Base-by-base conservation (phyloP, 345 rosid genomes). In the Eutrema japonicum region DNA sequence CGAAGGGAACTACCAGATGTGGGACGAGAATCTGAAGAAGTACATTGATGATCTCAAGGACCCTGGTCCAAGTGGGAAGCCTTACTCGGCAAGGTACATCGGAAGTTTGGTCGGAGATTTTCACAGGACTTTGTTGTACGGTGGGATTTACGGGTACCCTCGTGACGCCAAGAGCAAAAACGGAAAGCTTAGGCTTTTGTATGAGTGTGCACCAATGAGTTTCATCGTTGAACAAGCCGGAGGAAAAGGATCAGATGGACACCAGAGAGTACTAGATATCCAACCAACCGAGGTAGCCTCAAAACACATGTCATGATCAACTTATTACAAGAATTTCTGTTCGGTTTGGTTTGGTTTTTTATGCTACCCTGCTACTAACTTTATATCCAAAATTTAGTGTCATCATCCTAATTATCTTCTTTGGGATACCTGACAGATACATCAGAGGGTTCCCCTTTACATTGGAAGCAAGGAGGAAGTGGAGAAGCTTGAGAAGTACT, bases 181-280 rank as follows among this genome's bases (percentile, higher is more conserved):
- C 36, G 97, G 98, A 53, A 94, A 91, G 85, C 82, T 94, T 66
- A 91, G 97, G 83, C 86, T 94, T 40, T 74, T 91, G 82, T 91
- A 88, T 46, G 98, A 94, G 63, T 88, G 98, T 68, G 98, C 98
- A 63, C 98, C 98, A 0, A 94, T 91, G 98, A 94, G 98, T 83
- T 91, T 87, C 71, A 89, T 94, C 18, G 98, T 74, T 2, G 97
- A 94, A 78, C 97, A 94, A 83, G 97, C 98, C 8, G 98, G 97
- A 11, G 98, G 97, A n/a, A 89, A 94, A 84, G 97, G 98, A 7
- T 94, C 97, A 10, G 96, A 88, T 76, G 98, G 96, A 3, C 93
- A 87, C 40, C 86, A 84, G 6, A 85, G 97, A 82, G 62, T 94
- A 30, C 85, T 94, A 33, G 98, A 94, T 58, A 88, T 94, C 46